Evolutionary conservation across 2,329 filamentous ascomycete species (phyloP).

Genomic region (Aureobasidium sp.): DNA sequence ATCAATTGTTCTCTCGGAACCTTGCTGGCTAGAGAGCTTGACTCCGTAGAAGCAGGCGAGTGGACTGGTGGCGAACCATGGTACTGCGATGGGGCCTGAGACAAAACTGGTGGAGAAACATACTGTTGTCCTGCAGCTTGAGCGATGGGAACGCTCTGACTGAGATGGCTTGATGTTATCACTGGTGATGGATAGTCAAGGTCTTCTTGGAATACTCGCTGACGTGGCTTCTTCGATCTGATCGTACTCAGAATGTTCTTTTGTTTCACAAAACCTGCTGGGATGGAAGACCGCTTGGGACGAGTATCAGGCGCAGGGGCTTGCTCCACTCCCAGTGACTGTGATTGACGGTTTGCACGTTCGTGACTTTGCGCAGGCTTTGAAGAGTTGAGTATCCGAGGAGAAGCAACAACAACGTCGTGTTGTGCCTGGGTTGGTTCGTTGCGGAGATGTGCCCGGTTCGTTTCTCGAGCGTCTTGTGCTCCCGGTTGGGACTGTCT

Average conservation of each 20-base stretch:
- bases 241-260: background rate
- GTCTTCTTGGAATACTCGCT: background rate
- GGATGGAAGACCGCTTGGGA: background rate
- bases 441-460: background rate
- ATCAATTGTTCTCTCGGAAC: background rate
- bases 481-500: background rate
- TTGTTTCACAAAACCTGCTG: background rate
- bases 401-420: too few relatives aligned
- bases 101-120: background rate
- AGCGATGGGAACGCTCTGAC: background rate
- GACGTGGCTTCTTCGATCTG: background rate
- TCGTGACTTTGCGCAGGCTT: background rate
- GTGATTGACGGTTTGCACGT: background rate
- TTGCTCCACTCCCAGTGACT: background rate
- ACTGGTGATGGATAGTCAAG: background rate
- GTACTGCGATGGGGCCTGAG: background rate
- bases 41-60: background rate
- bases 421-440: background rate
- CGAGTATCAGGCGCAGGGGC: background rate
- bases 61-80: background rate
- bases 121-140: background rate
- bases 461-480: background rate
- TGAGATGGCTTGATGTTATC: too few relatives aligned
- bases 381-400: background rate
- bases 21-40: background rate